Conservation (phyloP, 73 alveolate genomes). For the Uronychia setigera region DNA sequence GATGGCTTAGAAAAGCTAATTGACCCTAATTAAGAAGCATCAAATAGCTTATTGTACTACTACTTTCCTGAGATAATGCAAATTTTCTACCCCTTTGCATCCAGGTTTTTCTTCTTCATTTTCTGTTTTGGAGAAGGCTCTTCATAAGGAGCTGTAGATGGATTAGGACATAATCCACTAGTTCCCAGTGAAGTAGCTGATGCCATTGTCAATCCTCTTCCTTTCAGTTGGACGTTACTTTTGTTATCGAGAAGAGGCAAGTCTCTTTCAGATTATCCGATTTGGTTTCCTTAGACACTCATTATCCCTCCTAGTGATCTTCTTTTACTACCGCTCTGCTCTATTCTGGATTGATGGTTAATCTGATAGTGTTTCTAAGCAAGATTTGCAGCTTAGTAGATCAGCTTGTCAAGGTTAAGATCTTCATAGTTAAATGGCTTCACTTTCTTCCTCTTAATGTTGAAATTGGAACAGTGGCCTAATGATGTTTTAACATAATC, state of each 20-base stretch:
- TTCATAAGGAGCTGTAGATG: too few species aligned
- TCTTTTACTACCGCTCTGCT: background rate
- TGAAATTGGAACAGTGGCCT: background rate
- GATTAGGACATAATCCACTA: background rate
- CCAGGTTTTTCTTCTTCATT: background rate
- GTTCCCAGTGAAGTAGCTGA: background rate
- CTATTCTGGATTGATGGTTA: background rate
- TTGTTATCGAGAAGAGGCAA: background rate
- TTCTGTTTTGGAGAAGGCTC: too few species aligned
- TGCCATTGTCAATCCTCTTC: background rate
- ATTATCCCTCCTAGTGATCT: background rate
- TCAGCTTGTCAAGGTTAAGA: background rate
- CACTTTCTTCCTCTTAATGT: background rate
- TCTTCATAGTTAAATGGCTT: background rate
- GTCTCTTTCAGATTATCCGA: background rate
- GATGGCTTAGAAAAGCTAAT: background rate
- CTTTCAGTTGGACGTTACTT: background rate
- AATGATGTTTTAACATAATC: background rate
- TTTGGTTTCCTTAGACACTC: background rate
- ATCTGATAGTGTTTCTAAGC: background rate
- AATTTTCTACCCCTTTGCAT: background rate
- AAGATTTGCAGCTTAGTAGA: background rate
- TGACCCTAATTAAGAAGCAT: background rate
- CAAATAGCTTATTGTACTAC: background rate
- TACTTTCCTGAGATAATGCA: background rate